Evolutionary conservation across 768 basidiomycete species (phyloP).

Genomic region (Boletus tomentosulus): DNA sequence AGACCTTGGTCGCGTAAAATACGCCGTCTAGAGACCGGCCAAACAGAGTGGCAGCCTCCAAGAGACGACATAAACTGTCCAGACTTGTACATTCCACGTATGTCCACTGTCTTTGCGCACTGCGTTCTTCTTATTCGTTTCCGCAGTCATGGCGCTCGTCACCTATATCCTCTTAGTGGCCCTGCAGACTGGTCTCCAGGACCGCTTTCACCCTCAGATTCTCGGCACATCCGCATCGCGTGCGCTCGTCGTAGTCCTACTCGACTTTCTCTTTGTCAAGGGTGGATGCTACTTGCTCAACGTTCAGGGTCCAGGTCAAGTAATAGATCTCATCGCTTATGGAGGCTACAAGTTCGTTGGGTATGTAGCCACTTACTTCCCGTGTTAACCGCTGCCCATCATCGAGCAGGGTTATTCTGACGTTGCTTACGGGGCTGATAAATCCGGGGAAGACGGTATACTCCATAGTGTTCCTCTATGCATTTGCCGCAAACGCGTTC

Average conservation of each 20-base stretch:
- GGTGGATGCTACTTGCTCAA: constrained; percentile 92
- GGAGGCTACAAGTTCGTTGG: constrained; percentile 98
- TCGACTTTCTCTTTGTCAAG: constrained; percentile 88
- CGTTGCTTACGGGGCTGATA: constrained; percentile 69
- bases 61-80: constrained; percentile 94
- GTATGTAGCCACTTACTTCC: constrained; percentile 37
- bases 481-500: constrained; percentile 86
- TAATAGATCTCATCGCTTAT: constrained; percentile 85
- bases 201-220: constrained; percentile 83
- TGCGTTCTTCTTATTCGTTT: constrained; percentile 10
- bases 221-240: constrained; percentile 84
- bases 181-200: constrained; percentile 75
- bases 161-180: constrained; percentile 92
- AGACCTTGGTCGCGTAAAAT: constrained; percentile 78
- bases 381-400: not conserved
- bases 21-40: constrained; percentile 56
- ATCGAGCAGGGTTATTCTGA: constrained; percentile 70
- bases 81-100: constrained; percentile 94
- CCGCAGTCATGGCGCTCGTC: constrained; percentile 86
- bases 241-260: constrained; percentile 75
- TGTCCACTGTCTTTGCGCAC: constrained; percentile 13
- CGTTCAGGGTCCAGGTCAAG: constrained; percentile 66
- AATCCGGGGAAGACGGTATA: constrained; percentile 60
- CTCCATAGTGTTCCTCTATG: constrained; percentile 73
- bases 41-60: constrained; percentile 79